A percentile compares a stretch with the other conserved stretches of the same genome.
Conservation (phyloP, 2,329 filamentous ascomycete species). For the Trichoderma aggressivum region DNA sequence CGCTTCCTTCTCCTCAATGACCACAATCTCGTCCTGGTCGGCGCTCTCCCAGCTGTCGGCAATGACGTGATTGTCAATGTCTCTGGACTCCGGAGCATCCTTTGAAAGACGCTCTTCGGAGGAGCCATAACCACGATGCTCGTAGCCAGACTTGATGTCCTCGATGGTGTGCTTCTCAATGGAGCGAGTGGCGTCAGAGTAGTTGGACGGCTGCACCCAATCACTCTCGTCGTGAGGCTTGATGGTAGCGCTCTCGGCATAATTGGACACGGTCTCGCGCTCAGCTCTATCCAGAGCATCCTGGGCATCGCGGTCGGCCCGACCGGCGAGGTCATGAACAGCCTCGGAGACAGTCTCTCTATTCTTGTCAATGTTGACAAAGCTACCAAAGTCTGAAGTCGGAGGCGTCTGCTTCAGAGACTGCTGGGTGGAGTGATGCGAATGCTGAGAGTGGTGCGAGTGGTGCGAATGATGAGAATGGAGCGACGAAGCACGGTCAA, state of each 20-base stretch:
- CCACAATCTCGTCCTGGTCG: conserved; percentile 64
- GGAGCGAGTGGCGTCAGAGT: conserved; percentile 15
- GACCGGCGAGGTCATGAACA: conserved; percentile 59
- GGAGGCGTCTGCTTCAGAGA: conserved; percentile 29
- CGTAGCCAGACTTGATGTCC: conserved; percentile 50
- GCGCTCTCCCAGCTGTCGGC: conserved; percentile 93
- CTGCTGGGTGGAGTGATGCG: conserved; percentile 26
- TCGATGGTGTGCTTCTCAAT: conserved; percentile 22
- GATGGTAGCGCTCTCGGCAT: conserved; percentile 32
- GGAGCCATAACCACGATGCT: conserved; percentile 49
- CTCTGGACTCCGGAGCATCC: conserved; percentile 42
- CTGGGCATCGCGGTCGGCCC: conserved; percentile 54
- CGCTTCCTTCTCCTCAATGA: conserved; percentile 63
- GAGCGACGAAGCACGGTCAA: conserved; percentile 36
- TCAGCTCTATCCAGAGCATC: conserved; percentile 60
- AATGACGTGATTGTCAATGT: conserved; percentile 58
- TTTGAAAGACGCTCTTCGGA: conserved; percentile 47
- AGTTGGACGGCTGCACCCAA: conserved; percentile 21
- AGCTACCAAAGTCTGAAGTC: conserved; percentile 31
- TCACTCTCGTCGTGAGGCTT: conserved; percentile 44
- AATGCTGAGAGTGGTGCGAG: conserved; percentile 25
- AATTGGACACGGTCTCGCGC: conserved; percentile 46
- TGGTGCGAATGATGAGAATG: conserved; percentile 26
- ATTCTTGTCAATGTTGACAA: conserved; percentile 50
- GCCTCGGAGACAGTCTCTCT: conserved; percentile 70